phyloP scores from a whole-genome alignment of 1,284 basidiomycete species.

The Pterulicium gracile region DNA sequence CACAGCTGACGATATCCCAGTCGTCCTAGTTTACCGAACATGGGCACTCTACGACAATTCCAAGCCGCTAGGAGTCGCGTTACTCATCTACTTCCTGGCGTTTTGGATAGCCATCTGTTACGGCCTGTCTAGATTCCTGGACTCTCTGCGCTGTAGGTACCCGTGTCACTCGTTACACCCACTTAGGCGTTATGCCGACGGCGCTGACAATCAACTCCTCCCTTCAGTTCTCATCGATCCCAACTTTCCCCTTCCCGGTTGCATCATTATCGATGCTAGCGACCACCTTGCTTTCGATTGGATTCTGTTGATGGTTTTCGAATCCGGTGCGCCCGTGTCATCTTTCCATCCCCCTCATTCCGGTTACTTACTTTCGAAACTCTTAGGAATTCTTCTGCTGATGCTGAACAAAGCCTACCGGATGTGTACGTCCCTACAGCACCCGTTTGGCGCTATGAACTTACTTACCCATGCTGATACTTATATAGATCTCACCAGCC shows the following conservation, averaged over 20 bases:
- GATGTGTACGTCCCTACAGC: not conserved
- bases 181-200: not conserved
- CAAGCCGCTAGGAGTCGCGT: not conserved
- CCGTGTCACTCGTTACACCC: not conserved
- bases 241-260: not conserved
- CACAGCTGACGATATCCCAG: not conserved
- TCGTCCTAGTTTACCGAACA: not conserved
- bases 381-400: not conserved
- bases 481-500: not conserved
- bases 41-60: not conserved
- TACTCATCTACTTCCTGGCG: not conserved
- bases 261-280: not conserved
- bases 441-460: too few species aligned
- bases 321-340: not conserved
- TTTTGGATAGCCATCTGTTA: not conserved
- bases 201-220: not conserved
- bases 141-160: not conserved
- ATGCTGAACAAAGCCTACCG: not conserved
- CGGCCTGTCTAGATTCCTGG: not conserved
- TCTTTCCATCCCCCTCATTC: not conserved
- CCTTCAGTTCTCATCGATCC: not conserved
- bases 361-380: not conserved
- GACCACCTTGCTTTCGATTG: not conserved
- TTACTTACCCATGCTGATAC: too few species aligned
- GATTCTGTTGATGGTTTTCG: not conserved